These are phyloP conservation scores for Trichoderma sp. DNA, from an alignment of 2,329 filamentous ascomycete species.

Conservation along the genomic window DNA sequence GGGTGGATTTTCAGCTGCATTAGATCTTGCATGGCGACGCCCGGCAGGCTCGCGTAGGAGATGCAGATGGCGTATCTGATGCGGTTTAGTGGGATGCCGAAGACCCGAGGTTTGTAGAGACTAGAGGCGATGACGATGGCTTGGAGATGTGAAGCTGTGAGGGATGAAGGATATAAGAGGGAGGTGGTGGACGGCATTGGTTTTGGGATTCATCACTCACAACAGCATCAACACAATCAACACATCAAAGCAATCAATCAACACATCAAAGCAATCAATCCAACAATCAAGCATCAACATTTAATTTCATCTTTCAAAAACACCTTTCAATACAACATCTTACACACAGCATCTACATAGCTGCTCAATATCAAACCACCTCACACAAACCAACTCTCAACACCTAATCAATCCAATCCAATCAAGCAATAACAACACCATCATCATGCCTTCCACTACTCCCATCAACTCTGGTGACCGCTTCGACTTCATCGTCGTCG, in stretches of 20 bases:
- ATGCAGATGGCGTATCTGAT: background rate
- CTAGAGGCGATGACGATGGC: background rate
- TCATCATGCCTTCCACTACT: constrained; percentile 12
- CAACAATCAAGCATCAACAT: background rate
- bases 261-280: background rate
- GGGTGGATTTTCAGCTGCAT: background rate
- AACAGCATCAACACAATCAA: background rate
- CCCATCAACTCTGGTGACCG: constrained; percentile 16
- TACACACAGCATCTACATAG: background rate
- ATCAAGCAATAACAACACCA: constrained; percentile 13
- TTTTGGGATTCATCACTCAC: background rate
- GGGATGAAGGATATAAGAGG: background rate
- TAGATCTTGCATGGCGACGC: background rate
- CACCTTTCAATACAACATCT: background rate
- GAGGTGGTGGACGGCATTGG: background rate
- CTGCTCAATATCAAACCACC: background rate
- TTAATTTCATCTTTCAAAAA: background rate
- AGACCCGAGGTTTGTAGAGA: background rate
- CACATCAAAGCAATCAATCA: constrained; percentile 25
- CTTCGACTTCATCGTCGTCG: constrained; percentile 35
- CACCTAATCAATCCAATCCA: constrained; percentile 23
- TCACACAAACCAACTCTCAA: background rate
- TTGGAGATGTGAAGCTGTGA: background rate
- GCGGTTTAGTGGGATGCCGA: background rate
- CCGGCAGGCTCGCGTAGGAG: background rate